These are phyloP conservation scores for Fusarium sp. DNA, from an alignment of 2,329 filamentous ascomycete species.

Conservation along the genomic window DNA sequence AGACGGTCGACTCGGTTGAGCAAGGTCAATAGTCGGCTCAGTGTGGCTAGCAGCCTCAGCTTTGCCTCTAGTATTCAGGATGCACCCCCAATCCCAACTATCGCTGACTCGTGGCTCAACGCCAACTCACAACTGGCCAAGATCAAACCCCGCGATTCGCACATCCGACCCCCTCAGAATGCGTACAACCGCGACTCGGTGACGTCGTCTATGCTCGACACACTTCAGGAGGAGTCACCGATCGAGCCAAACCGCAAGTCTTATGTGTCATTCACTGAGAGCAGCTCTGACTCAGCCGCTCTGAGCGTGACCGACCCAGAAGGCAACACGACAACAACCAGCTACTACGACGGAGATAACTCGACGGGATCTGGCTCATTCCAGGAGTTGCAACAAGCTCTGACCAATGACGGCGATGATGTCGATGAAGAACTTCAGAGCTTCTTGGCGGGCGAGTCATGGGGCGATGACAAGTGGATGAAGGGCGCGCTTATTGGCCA, in stretches of 20 bases:
- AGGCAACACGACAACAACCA: constrained; percentile 75
- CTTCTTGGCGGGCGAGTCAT: constrained; percentile 92
- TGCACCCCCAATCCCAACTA: constrained; percentile 93
- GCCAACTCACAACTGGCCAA: constrained; percentile 53
- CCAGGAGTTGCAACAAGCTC: constrained; percentile 85
- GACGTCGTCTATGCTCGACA: constrained; percentile 88
- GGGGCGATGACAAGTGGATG: constrained; percentile 99
- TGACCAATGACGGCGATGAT: constrained; percentile 92
- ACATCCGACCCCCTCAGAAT: constrained; percentile 54
- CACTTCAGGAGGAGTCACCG: constrained; percentile 89
- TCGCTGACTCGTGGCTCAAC: constrained; percentile 91
- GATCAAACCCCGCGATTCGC: constrained; percentile 59
- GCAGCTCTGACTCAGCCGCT: constrained; percentile 76
- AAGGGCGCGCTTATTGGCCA: constrained; percentile 97
- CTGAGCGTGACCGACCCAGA: constrained; percentile 83
- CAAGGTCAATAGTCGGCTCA: constrained; percentile 91
- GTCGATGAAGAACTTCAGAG: constrained; percentile 89
- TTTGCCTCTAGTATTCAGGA: constrained; percentile 92
- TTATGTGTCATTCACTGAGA: constrained; percentile 89
- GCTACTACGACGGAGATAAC: constrained; percentile 86
- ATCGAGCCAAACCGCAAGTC: constrained; percentile 92
- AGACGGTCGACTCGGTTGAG: constrained; percentile 91
- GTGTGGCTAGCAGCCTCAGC: constrained; percentile 93
- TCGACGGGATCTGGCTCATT: constrained; percentile 80
- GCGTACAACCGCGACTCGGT: constrained; percentile 83